Percentiles rank a stretch among this genome's conserved stretches.
Conservation (phyloP, 139 green algal genomes). For the Raphidocelis subcapitata region DNA sequence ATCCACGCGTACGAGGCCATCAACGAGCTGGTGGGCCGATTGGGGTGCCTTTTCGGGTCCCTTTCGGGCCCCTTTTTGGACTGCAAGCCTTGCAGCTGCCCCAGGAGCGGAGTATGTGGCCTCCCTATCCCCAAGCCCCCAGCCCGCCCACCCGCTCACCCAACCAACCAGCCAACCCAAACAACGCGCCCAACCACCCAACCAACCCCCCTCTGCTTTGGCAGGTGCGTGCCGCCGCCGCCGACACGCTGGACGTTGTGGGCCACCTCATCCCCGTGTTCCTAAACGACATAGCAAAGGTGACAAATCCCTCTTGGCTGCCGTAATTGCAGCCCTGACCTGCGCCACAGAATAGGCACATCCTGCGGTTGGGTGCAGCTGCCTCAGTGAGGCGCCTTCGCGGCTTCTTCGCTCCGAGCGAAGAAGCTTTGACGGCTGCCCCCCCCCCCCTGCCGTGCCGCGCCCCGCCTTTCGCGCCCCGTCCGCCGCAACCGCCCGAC, state of each 20-base stretch:
- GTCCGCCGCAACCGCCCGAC: not conserved
- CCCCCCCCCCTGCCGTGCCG: not conserved
- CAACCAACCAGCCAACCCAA: too few species aligned
- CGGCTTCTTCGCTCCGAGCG: too few species aligned
- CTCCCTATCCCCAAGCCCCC: too few species aligned
- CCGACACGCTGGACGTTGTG: conserved; percentile 78
- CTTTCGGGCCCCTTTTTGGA: not conserved
- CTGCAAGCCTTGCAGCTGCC: too few species aligned
- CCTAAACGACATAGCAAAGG: conserved; percentile 64
- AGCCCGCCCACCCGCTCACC: too few species aligned
- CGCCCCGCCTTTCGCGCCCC: not conserved
- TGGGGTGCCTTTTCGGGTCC: not conserved
- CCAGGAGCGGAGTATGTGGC: too few species aligned
- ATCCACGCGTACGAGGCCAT: conserved; percentile 92
- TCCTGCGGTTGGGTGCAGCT: too few species aligned
- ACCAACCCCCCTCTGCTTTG: not conserved
- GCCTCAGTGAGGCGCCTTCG: too few species aligned
- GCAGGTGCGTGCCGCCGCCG: conserved; percentile 32
- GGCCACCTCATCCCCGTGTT: conserved; percentile 80
- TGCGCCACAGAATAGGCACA: too few species aligned
- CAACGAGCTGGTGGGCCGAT: conserved; percentile 87
- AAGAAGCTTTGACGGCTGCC: too few species aligned
- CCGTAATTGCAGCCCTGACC: not conserved
- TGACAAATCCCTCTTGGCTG: conserved; percentile 10
- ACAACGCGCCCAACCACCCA: too few species aligned